These are phyloP conservation scores for Penicillium cosmopolitanum DNA, from an alignment of 495 filamentous ascomycete species.

Conservation along the genomic window DNA sequence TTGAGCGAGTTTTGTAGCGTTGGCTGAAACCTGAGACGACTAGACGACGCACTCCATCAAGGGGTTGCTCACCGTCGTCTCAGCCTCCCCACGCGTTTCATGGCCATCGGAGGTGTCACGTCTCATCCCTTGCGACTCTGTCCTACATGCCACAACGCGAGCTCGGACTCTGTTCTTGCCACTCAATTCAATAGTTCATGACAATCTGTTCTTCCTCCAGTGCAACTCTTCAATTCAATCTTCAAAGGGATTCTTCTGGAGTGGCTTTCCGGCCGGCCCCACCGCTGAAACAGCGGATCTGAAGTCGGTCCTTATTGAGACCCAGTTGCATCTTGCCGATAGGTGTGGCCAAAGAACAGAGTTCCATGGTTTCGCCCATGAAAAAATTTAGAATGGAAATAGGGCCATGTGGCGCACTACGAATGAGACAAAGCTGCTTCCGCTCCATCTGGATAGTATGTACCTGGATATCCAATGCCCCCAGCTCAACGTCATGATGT, in stretches of 20 bases:
- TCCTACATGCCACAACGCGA: neutral
- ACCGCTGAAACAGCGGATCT: slow-evolving; percentile 23
- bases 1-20: slow-evolving; percentile 3
- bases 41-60: neutral
- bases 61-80: neutral
- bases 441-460: no score
- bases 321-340: slow-evolving; percentile 8
- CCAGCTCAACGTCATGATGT: no score
- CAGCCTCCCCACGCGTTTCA: slow-evolving; percentile 23
- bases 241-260: neutral
- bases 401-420: neutral
- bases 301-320: neutral
- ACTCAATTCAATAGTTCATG: neutral
- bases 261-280: slow-evolving; percentile 4
- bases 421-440: no score
- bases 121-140: slow-evolving; percentile 16
- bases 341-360: neutral
- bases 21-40: slow-evolving; percentile 2
- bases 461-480: no score
- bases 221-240: neutral
- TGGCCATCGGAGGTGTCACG: slow-evolving; percentile 12
- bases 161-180: neutral
- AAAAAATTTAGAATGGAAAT: slow-evolving; percentile 1
- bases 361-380: neutral
- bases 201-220: neutral